These are phyloP conservation scores for Phaffia tasmanica DNA, from an alignment of 768 basidiomycete genomes.

Conservation along the genomic window DNA sequence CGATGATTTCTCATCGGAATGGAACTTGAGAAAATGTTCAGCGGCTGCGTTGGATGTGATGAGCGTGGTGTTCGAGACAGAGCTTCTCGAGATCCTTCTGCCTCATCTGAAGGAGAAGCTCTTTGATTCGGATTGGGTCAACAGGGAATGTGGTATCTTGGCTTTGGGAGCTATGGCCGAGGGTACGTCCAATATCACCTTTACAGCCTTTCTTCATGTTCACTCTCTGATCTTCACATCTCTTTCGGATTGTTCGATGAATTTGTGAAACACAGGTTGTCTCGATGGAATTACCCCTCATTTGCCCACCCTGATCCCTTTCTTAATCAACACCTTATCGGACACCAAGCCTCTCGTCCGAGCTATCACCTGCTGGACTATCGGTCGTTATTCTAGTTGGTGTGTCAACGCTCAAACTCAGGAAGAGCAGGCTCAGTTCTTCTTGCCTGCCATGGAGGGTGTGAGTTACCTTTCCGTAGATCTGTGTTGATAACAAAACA, in stretches of 20 bases:
- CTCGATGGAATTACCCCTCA: slow-evolving; percentile 93
- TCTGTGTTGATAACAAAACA: not conserved
- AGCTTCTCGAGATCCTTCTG: slow-evolving; percentile 76
- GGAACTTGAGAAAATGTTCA: slow-evolving; percentile 97
- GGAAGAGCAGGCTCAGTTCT: slow-evolving; percentile 79
- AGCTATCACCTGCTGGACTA: slow-evolving; percentile 97
- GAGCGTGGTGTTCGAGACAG: slow-evolving; percentile 81
- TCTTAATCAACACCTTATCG: slow-evolving; percentile 76
- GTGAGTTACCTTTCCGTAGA: slow-evolving; percentile 44
- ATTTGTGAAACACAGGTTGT: slow-evolving; percentile 52
- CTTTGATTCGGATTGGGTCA: slow-evolving; percentile 85
- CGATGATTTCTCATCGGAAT: slow-evolving; percentile 93
- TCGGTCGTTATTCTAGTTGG: slow-evolving; percentile 98
- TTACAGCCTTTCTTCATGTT: not conserved
- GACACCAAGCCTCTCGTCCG: slow-evolving; percentile 96
- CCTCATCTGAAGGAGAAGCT: slow-evolving; percentile 84
- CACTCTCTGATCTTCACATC: not conserved
- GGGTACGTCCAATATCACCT: slow-evolving; percentile 36
- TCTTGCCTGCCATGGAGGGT: slow-evolving; percentile 96
- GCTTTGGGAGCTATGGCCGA: slow-evolving; percentile 98
- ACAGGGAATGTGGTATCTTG: slow-evolving; percentile 87
- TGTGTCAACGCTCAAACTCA: slow-evolving; percentile 54
- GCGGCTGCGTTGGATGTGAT: slow-evolving; percentile 95
- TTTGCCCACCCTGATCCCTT: slow-evolving; percentile 81
- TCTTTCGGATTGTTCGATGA: not conserved